phyloP scores from a whole-genome alignment of 306 rosid species.

The Pyrus bretschneideri region DNA sequence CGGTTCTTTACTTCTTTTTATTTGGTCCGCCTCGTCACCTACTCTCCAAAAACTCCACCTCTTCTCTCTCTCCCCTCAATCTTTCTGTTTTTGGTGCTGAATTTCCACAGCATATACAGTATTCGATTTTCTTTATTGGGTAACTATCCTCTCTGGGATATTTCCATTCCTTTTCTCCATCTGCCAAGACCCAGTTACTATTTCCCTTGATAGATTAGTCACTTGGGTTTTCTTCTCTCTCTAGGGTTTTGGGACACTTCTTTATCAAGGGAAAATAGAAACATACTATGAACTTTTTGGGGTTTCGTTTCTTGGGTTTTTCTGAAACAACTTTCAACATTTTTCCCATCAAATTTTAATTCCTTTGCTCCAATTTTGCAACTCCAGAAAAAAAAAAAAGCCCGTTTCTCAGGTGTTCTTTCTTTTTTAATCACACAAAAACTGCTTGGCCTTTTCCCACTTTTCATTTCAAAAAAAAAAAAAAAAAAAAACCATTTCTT shows the following conservation, averaged over 20 bases:
- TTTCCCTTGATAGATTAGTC: neutral
- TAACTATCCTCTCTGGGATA: constrained; percentile 23
- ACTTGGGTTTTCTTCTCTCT: constrained; percentile 2
- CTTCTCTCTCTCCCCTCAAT: neutral
- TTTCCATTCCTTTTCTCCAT: neutral
- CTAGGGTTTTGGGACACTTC: constrained; percentile 18
- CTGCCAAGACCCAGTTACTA: constrained; percentile 2
- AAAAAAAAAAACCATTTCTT: neutral
- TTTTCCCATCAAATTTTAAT: neutral
- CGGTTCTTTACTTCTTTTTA: constrained; percentile 29
- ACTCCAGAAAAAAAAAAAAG: neutral
- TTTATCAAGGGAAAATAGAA: neutral
- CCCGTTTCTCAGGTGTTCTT: neutral
- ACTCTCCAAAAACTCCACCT: constrained; percentile 1
- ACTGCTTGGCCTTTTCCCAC: constrained; percentile 24
- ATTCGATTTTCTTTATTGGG: constrained; percentile 9
- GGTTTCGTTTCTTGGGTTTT: neutral
- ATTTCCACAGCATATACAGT: neutral
- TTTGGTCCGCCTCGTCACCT: constrained; percentile 45
- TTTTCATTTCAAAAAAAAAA: neutral
- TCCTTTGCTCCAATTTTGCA: neutral
- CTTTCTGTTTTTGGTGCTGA: neutral
- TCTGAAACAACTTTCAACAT: neutral
- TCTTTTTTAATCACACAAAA: constrained; percentile 6
- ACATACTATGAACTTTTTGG: neutral